Evolutionary conservation across 371 early-diverging fungal genomes (phyloP).

Genomic region (Mucor sp.): DNA sequence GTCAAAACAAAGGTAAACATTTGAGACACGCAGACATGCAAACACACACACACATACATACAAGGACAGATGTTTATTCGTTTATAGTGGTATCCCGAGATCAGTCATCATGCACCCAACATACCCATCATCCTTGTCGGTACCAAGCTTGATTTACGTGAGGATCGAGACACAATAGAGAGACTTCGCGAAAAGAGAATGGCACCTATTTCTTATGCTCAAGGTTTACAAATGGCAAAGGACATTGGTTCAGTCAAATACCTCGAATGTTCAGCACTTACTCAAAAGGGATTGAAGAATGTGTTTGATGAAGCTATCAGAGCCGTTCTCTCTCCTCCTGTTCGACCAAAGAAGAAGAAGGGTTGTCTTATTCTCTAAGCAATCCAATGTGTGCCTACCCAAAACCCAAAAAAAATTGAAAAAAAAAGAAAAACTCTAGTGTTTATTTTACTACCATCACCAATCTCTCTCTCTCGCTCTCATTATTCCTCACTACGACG

Average conservation of each 20-base stretch:
- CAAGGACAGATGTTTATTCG: background rate
- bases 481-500: background rate
- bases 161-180: conserved; percentile 85
- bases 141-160: conserved; percentile 96
- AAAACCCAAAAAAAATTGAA: background rate
- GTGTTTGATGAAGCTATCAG: conserved; percentile 98
- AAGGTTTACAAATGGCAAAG: conserved; percentile 87
- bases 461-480: background rate
- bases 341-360: conserved; percentile 64
- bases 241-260: conserved; percentile 90
- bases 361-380: conserved; percentile 74
- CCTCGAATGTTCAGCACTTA: conserved; percentile 97
- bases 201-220: conserved; percentile 87
- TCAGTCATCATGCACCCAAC: conserved; percentile 91
- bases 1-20: conserved; percentile 71
- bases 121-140: conserved; percentile 95
- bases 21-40: background rate
- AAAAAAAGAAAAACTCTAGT: background rate
- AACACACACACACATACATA: conserved; percentile 2
- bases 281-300: conserved; percentile 95
- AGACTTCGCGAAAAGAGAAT: conserved; percentile 82
- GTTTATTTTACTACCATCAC: background rate
- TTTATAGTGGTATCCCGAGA: conserved; percentile 89
- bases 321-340: conserved; percentile 81
- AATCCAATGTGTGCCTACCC: background rate